Percentiles rank a stretch among this genome's conserved stretches.
These are phyloP conservation scores for Aristolochia californica DNA, from an alignment of 164 flowering plant genomes.

Conservation along the genomic window DNA sequence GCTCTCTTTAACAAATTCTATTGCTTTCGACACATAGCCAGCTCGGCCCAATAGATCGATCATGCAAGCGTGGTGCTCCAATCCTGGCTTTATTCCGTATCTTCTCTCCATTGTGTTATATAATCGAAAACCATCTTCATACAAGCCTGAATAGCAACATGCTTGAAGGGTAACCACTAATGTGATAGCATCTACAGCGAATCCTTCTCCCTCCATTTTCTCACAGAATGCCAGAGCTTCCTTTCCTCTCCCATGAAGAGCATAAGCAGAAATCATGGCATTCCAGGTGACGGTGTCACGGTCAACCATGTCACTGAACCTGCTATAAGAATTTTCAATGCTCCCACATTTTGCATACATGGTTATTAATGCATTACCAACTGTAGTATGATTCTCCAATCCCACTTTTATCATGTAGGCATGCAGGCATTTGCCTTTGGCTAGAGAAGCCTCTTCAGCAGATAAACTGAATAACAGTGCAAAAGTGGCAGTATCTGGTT, in stretches of 20 bases:
- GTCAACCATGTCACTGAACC: slow-evolving; percentile 12
- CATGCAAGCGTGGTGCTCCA: slow-evolving; percentile 13
- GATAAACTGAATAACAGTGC: slow-evolving; percentile 22
- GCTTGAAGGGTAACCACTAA: slow-evolving; percentile 28
- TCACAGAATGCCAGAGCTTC: slow-evolving; percentile 16
- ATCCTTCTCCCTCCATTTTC: slow-evolving; percentile 16
- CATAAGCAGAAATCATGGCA: slow-evolving; percentile 21
- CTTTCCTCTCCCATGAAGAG: slow-evolving; percentile 24
- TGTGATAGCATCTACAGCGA: slow-evolving; percentile 19
- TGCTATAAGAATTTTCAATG: slow-evolving; percentile 17
- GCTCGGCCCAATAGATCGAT: slow-evolving; percentile 15
- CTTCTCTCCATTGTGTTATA: slow-evolving; percentile 15
- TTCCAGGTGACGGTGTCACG: slow-evolving; percentile 22
- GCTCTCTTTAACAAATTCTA: slow-evolving; percentile 18
- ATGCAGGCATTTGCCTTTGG: slow-evolving; percentile 21
- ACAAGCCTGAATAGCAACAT: slow-evolving; percentile 23
- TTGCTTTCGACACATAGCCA: slow-evolving; percentile 17
- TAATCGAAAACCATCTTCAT: slow-evolving; percentile 16
- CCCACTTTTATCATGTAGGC: slow-evolving; percentile 20
- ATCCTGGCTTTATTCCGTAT: slow-evolving; percentile 2
- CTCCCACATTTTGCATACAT: slow-evolving; percentile 32
- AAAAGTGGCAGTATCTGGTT: slow-evolving; percentile 22
- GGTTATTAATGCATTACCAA: slow-evolving; percentile 17
- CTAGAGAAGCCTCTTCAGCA: slow-evolving; percentile 21
- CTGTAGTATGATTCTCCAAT: slow-evolving; percentile 8